Percentiles rank a stretch among this genome's conserved stretches.
phyloP scores from a whole-genome alignment of 768 basidiomycete species.

The Amanita inopinata region DNA sequence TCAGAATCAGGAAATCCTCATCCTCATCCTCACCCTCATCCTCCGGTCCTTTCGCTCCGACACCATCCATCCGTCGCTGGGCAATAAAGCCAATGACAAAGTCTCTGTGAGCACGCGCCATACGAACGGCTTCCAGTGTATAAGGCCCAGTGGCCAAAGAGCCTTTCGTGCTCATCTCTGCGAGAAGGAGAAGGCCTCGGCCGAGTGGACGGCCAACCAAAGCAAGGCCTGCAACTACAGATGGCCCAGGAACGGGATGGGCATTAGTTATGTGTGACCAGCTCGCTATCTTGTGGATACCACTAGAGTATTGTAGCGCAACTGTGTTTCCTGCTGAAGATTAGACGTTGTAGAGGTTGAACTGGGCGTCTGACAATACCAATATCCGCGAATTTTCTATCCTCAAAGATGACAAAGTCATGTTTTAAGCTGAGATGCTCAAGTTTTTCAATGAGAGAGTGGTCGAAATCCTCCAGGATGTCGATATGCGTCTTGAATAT shows the following conservation, averaged over 20 bases:
- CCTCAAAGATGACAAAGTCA: conserved; percentile 96
- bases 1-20: conserved; percentile 84
- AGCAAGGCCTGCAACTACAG: conserved; percentile 82
- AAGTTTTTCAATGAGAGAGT: conserved; percentile 57
- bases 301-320: conserved; percentile 85
- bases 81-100: conserved; percentile 98
- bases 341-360: not conserved
- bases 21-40: conserved; percentile 25
- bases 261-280: conserved; percentile 99
- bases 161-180: conserved; percentile 93
- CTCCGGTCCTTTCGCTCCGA: conserved; percentile 31
- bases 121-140: conserved; percentile 73
- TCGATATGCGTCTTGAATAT: conserved; percentile 85
- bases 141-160: conserved; percentile 78
- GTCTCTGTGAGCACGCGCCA: conserved; percentile 72
- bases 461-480: conserved; percentile 86
- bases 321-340: conserved; percentile 83
- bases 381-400: conserved; percentile 98
- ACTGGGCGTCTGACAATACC: conserved; percentile 37
- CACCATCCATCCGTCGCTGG: conserved; percentile 70
- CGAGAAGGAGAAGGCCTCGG: conserved; percentile 82
- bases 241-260: conserved; percentile 92
- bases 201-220: conserved; percentile 78
- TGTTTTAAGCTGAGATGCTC: conserved; percentile 65
- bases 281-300: conserved; percentile 84